Base-by-base conservation (phyloP, 768 basidiomycete species). In the Suillus spraguei region DNA sequence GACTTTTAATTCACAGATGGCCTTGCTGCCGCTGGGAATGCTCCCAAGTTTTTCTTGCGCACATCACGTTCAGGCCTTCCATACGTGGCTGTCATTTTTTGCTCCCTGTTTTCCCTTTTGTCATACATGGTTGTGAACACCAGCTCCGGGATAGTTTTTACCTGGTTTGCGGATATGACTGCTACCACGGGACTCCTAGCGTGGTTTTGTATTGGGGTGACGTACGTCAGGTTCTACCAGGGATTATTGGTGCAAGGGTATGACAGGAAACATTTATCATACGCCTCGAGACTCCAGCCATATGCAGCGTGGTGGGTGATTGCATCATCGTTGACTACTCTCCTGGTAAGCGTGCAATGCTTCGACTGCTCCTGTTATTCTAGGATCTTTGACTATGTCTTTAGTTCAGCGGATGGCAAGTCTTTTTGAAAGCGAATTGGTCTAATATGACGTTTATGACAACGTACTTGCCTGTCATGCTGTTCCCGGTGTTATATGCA, bases 391-490 rank as follows among this genome's bases (percentile, higher is more conserved):
- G 22, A 49, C 14, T 14, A 24, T 3, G 47, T 7, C 7, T 2
- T 24, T 24, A 49, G 47, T 49, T 49, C 47, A 49, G 47, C 47
- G 47, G 47, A 49, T 49, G 47, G 47, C 47, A 49, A 49, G 47
- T 49, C 47, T 49, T 49, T 24, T 49, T 49, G 47, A 49, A 49
- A 24, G 47, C 47, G 6, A 49, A 49, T 14, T 49, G 47, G 47
- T 24, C 47, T 24, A 24, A 7, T 4, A 14, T 14, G 24, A 24
- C 24, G 13, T 49, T 49, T 13, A 13, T 49, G 22, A 49, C 47
- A 6, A 24, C 47, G 7, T 49, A 49, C 24, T 16, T 49, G 24
- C 47, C 24, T 24, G 6, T 49, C 24, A 22, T 24, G 13, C 24
- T 49, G 14, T 49, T 49, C 6, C 22, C 47, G 6, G 24, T 49